Conservation (phyloP, 106 monocot species). For the Acanthochlamys bracteata region DNA sequence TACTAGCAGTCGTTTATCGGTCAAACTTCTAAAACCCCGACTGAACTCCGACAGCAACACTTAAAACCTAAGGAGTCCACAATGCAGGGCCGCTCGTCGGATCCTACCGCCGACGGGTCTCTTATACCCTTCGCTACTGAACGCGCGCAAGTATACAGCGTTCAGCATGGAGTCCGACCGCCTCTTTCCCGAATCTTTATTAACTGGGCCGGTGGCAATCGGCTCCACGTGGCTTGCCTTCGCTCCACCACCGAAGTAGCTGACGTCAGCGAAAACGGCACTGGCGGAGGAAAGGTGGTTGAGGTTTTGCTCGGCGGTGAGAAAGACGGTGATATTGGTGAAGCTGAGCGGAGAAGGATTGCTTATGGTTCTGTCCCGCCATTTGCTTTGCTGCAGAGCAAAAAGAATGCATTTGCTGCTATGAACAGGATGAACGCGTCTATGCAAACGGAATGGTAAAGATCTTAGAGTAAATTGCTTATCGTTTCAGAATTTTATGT, state of each 20-base stretch:
- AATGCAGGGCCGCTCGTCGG: conserved; percentile 51
- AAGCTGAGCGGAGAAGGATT: conserved; percentile 61
- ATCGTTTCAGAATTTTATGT: background rate
- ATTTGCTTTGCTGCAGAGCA: conserved; percentile 73
- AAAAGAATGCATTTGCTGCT: conserved; percentile 42
- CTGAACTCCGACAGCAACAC: background rate
- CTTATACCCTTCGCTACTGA: conserved; percentile 31
- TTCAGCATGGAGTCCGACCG: conserved; percentile 52
- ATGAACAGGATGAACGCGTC: conserved; percentile 32
- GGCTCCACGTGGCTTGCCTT: conserved; percentile 78
- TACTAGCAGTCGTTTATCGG: too few relatives aligned
- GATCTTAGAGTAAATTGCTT: background rate
- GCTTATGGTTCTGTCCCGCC: conserved; percentile 71
- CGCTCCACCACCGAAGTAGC: conserved; percentile 14
- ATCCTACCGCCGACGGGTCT: conserved; percentile 22
- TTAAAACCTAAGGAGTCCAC: conserved; percentile 21
- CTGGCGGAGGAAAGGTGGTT: conserved; percentile 46
- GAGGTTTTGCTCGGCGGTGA: conserved; percentile 46
- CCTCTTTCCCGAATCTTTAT: conserved; percentile 62
- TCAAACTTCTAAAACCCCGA: conserved; percentile 9
- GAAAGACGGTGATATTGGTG: conserved; percentile 26
- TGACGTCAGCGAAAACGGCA: conserved; percentile 12
- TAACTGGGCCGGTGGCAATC: conserved; percentile 67
- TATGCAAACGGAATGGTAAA: conserved; percentile 42
- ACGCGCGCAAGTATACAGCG: conserved; percentile 20